A percentile compares a stretch with the other conserved stretches of the same genome.
Conservation (phyloP, 2,329 filamentous ascomycete species). For the Rosellinia necatrix region DNA sequence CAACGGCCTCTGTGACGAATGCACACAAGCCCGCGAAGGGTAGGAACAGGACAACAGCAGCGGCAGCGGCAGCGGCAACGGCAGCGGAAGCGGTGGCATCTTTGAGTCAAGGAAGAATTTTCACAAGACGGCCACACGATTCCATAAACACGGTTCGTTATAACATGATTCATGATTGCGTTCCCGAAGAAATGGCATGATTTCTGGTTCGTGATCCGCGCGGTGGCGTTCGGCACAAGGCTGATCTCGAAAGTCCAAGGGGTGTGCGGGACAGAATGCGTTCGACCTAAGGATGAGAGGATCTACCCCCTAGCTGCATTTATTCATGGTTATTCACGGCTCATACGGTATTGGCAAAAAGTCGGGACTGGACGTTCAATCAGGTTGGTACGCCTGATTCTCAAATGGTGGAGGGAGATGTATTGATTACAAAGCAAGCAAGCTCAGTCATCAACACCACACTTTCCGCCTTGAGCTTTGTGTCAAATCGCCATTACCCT, state of each 20-base stretch:
- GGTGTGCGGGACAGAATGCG: background rate
- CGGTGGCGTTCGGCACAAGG: slow-evolving; percentile 1
- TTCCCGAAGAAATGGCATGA: background rate
- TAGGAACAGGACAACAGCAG: slow-evolving; percentile 13
- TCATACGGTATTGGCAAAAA: background rate
- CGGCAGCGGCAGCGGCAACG: too few relatives aligned
- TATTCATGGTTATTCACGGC: background rate
- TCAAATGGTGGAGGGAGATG: background rate
- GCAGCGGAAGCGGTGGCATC: too few relatives aligned
- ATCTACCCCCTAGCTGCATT: background rate
- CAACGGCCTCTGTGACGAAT: slow-evolving; percentile 38
- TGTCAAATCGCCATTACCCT: too few relatives aligned
- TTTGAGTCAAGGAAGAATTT: background rate
- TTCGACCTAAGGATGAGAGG: background rate
- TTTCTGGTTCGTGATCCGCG: slow-evolving; percentile 1
- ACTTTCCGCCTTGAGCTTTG: too few relatives aligned
- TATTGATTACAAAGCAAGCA: background rate
- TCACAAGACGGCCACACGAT: background rate
- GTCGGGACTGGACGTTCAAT: background rate
- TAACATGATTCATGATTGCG: background rate
- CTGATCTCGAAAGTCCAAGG: background rate
- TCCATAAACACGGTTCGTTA: background rate
- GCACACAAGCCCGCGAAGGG: slow-evolving; percentile 31
- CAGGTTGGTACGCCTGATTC: background rate
- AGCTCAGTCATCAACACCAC: background rate